Percentiles rank a stretch among this genome's conserved stretches.
These are phyloP conservation scores for Cladosporium oxysporum DNA, from an alignment of 2,329 filamentous ascomycete genomes.

Conservation along the genomic window DNA sequence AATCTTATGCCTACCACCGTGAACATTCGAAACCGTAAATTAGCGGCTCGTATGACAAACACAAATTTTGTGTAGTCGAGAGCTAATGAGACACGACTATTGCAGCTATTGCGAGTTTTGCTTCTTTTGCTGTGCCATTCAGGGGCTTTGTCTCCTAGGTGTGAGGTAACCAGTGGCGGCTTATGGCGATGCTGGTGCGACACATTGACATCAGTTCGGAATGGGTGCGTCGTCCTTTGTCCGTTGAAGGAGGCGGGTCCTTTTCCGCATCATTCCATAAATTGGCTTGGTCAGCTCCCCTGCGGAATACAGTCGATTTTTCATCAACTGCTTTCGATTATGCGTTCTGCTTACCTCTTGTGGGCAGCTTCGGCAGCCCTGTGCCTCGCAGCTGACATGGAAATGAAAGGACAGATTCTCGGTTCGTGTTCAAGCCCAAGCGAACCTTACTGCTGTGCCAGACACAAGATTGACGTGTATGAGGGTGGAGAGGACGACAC, in stretches of 20 bases:
- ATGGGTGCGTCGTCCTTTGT: not conserved
- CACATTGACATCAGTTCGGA: not conserved
- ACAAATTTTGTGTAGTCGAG: not conserved
- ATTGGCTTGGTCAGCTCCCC: not conserved
- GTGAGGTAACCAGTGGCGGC: not conserved
- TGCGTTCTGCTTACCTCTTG: not conserved
- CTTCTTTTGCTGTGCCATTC: not conserved
- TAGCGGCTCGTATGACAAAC: not conserved
- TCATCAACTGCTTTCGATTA: not conserved
- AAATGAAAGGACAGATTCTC: not conserved
- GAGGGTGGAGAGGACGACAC: no score
- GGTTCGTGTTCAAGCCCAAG: not conserved
- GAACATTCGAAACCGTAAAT: not conserved
- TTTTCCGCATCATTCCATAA: not conserved
- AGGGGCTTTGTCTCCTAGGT: not conserved
- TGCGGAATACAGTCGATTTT: not conserved
- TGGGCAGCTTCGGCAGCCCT: not conserved
- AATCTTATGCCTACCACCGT: not conserved
- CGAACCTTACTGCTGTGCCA: not conserved
- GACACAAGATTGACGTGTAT: not conserved
- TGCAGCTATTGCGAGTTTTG: not conserved
- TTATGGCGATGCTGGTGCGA: not conserved
- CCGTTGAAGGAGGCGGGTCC: not conserved
- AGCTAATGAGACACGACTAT: not conserved
- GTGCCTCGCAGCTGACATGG: not conserved